Conservation (phyloP, 2,329 filamentous ascomycete genomes). For the Thelonectria rubi region DNA sequence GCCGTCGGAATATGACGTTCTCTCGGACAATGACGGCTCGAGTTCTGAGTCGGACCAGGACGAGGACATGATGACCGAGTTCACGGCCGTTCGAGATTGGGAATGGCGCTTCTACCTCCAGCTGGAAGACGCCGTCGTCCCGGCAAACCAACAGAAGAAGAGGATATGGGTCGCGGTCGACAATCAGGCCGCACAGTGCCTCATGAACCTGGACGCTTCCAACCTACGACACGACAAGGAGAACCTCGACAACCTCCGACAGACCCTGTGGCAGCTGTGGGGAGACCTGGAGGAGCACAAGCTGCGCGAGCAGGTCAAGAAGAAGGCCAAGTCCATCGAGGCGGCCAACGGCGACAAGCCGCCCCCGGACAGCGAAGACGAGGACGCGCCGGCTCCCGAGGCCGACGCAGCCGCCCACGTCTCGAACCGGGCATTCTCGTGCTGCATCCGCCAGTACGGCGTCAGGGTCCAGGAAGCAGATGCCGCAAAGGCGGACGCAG, state of each 20-base stretch:
- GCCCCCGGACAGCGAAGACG: slow-evolving; percentile 51
- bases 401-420: slow-evolving; percentile 34
- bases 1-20: slow-evolving; percentile 56
- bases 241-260: slow-evolving; percentile 64
- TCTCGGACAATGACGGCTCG: slow-evolving; percentile 54
- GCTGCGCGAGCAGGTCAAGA: slow-evolving; percentile 46
- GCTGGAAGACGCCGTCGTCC: slow-evolving; percentile 72
- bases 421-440: slow-evolving; percentile 70
- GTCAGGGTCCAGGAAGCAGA: slow-evolving; percentile 56
- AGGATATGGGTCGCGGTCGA: slow-evolving; percentile 75
- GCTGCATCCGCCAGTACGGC: slow-evolving; percentile 78
- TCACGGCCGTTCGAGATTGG: slow-evolving; percentile 60
- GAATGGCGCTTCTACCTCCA: slow-evolving; percentile 86
- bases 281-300: slow-evolving; percentile 83
- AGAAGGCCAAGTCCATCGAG: slow-evolving; percentile 39
- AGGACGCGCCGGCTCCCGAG: slow-evolving; percentile 33
- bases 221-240: slow-evolving; percentile 63
- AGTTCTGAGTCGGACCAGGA: slow-evolving; percentile 43
- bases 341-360: slow-evolving; percentile 46
- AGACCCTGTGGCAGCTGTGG: slow-evolving; percentile 83
- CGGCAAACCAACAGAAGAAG: slow-evolving; percentile 48
- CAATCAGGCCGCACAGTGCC: slow-evolving; percentile 60
- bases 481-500: slow-evolving; percentile 55
- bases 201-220: slow-evolving; percentile 58
- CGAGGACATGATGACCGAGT: slow-evolving; percentile 34